Evolutionary conservation across 768 basidiomycete genomes (phyloP), one percentile per base, ranked within the genome.

Genomic region (Lentinula detonsa): DNA sequence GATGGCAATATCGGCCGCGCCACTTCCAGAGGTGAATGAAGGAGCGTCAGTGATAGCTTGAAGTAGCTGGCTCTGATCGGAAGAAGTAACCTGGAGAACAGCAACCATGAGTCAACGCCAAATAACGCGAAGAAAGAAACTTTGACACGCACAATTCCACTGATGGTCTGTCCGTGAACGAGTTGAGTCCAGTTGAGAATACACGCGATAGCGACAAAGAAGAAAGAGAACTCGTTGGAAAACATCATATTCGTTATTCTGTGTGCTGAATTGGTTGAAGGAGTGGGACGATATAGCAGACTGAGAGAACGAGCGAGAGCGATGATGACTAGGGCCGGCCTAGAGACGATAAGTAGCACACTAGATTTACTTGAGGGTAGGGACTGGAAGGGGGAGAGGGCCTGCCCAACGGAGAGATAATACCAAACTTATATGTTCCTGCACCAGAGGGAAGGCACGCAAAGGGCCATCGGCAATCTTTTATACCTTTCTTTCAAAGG

Each of bases 1-100:
- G 18, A 63, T 52, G 28, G 39, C 18, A 39, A 63, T 63, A 43
- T 60, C 59, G 16, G 62, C 62, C 28, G n/a, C 16, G 11, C 52
- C 53, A 11, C 18, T 42, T 31, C 45, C 37, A 37, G 48, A 43
- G 40, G 59, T 13, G 34, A 59, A 59, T 21, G 33, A 23, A 18
- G 45, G 18, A 59, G 57, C 16, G 13, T 28, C 23, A n/a, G 28
- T 16, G 40, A 48, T 39, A 10, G 33, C n/a, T 21, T 46, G 21
- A 23, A 59, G 34, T 4, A 59, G 46, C 33, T 50, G n/a, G 11
- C 46, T 59, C 33, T 50, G 43, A 33, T 59, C 57, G 15, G 33
- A 48, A 18, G 57, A 33, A 31, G 57, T 35, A 31, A 56, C 40
- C 55, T 56, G 39, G n/a, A 55, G 1, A 11, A 37, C n/a, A 15